Evolutionary conservation across 352 stramenopile species (phyloP), one percentile per base, ranked within the genome.

Genomic region (Phytophthora aleatoria): DNA sequence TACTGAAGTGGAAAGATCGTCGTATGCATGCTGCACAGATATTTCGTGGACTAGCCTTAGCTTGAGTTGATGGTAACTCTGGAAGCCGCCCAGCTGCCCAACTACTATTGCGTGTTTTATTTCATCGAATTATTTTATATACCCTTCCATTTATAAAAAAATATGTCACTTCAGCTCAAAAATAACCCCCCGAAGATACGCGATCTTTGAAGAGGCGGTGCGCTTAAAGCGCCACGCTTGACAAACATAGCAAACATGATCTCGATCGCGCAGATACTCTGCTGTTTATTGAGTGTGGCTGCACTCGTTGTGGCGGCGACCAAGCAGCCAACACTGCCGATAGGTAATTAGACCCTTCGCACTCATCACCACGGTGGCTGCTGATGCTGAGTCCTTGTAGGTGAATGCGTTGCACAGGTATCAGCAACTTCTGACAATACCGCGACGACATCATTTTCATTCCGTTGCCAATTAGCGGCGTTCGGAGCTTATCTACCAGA

Each of bases 391-490:
- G 38, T 47, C 9, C 16, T 57, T 30, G 20, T 30, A 74, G 67
- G 30, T 31, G 30, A 56, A 41, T 73, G 68, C 33, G 9, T 50
- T 43, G 44, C 38, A 13, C 39, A 30, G 1, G n/a, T 48, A 10
- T 0, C 41, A 28, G 26, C 10, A 27, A 26, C 13, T 28, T 31
- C 31, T 36, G 41, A 48, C 33, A 20, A 2, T 41, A 3, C 16
- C 10, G 27, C 44, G 10, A 24, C 26, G 38, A 15, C 13, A 16
- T 54, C 47, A 3, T 42, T 60, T 12, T 26, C 44, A 11, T 67
- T 75, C 24, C 53, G 31, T 11, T 83, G 74, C 20, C 74, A 78
- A 48, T 38, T 77, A 27, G 68, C 74, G 41, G 68, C 65, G 1
- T 71, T 83, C 11, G 74, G 74, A 42, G 55, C 50, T 3, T 80